Evolutionary conservation across 257 asterid species (phyloP), one percentile per base, ranked within the genome.

Genomic region (Ajuga chamaepitys): DNA sequence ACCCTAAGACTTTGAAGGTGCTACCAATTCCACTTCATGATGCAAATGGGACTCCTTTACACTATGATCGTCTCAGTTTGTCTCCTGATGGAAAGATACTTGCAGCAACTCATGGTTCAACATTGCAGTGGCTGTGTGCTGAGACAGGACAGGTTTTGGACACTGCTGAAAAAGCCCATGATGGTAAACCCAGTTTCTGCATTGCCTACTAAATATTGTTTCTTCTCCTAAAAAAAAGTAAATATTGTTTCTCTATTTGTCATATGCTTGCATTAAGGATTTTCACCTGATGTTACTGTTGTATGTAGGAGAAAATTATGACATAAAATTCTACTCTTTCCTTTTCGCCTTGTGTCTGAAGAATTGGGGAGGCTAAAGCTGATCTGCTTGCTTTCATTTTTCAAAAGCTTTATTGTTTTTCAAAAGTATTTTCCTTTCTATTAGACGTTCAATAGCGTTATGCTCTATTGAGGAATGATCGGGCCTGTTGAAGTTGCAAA

Each of bases 61-160:
- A 82, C 75, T 94, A 90, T 68, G 99, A 94, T 70, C 93, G 84
- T 61, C 82, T 94, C 71, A 75, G 91, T 68, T 76, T 94, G 50
- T 94, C 98, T 45, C 95, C 99, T 42, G 96, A 94, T 74, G 98
- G 95, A 51, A 88, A 81, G 83, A 78, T 88, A 72, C 81, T 94
- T 74, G 95, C 88, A 50, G 87, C 91, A 32, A 78, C 91, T 67
- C 96, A 90, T 72, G 99, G 99, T 67, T 77, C 98, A 62, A 85
- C 85, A 46, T 52, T 94, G 79, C 99, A 93, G 79, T 93, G 99
- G 99, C 76, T 93, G 64, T 83, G 85, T 64, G 64, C 84, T 9
- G 99, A 85, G 78, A 88, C 91, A 7, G 99, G 98, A 62, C 74
- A 81, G 83, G 86, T 94, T 81, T 75, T 94, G 88, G 99, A 90